phyloP scores from a whole-genome alignment of 805 yeast species.

The Scheffersomyces coipomensis region DNA sequence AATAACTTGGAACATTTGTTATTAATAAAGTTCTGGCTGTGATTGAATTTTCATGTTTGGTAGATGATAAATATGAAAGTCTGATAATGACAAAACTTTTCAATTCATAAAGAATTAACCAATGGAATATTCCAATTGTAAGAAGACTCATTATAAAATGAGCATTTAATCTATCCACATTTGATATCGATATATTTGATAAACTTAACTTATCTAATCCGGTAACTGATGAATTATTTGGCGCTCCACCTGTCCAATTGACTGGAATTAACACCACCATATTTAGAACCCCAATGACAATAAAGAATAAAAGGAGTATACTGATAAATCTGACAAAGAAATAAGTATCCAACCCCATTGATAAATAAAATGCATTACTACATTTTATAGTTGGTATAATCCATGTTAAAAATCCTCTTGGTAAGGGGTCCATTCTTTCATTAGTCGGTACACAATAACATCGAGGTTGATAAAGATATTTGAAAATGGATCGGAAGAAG shows the following conservation, averaged over 20 bases:
- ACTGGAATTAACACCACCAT: slow-evolving; percentile 64
- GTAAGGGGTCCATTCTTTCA: slow-evolving; percentile 36
- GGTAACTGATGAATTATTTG: slow-evolving; percentile 20
- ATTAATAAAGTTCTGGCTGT: slow-evolving; percentile 36
- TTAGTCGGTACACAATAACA: slow-evolving; percentile 41
- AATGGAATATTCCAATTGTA: slow-evolving; percentile 56
- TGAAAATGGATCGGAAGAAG: slow-evolving; percentile 30
- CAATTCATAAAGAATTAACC: slow-evolving; percentile 56
- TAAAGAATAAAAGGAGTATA: slow-evolving; percentile 50
- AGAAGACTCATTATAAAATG: slow-evolving; percentile 63
- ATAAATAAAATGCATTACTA: slow-evolving; percentile 43
- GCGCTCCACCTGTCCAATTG: slow-evolving; percentile 45
- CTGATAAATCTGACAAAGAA: slow-evolving; percentile 64
- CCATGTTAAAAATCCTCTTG: slow-evolving; percentile 57
- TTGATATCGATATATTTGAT: slow-evolving; percentile 60
- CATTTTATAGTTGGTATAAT: slow-evolving; percentile 38
- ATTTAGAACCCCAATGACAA: slow-evolving; percentile 50
- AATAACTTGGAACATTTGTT: slow-evolving; percentile 43
- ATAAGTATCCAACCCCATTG: slow-evolving; percentile 71
- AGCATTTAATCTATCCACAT: slow-evolving; percentile 49
- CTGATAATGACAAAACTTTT: slow-evolving; percentile 47
- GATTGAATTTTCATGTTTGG: slow-evolving; percentile 18
- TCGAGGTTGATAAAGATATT: slow-evolving; percentile 54
- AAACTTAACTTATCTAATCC: slow-evolving; percentile 73
- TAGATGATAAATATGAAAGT: slow-evolving; percentile 37